Base-by-base conservation (phyloP, 1,139 yeast genomes). In the Debaryomyces sp. region DNA sequence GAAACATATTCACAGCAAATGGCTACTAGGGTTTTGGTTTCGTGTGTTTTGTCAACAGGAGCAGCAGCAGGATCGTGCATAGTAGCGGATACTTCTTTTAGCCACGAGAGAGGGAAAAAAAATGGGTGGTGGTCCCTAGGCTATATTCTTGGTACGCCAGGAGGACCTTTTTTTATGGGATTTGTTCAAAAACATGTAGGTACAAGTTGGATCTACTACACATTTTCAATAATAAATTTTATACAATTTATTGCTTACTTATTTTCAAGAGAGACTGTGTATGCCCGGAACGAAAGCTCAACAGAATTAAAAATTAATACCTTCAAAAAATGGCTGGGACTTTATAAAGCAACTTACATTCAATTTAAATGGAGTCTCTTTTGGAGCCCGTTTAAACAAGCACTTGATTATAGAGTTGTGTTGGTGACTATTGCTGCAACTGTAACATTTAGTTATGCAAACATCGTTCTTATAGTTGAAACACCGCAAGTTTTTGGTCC, bases 381-480 rank as follows among this genome's bases (percentile, higher is more conserved):
- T 27, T 38, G 52, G 15, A 43, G 55, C 27, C 61, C 61, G 6
- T 56, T 56, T n/a, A 52, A 52, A 38, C 56, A 48, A 18, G 55
- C 54, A 4, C 37, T 42, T 6, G 50, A 51, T 23, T 47, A 49
- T 27, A 53, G 53, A 38, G 50, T 54, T 13, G 30, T 51, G 4
- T 27, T 54, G n/a, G 54, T 64, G 1, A 56, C 56, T 2, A 40
- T 61, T 32, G 58, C 67, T 13, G 56, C 59, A 24, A 56, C 64
- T 4, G 50, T 64, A 23, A 55, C 59, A 4, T 64, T 62, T 50
- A 50, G 58, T 41, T 64, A 60, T 44, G 64, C 63, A 12, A 63
- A 61, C 41, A 59, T 63, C 27, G 63, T 54, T 10, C 51, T 63
- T 32, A 53, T 60, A 27, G 67, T 64, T 10, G 68, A 63, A 46